These are phyloP conservation scores for Cenchrus fungigraminus DNA, from an alignment of 176 grass and related monocot genomes.

Conservation along the genomic window DNA sequence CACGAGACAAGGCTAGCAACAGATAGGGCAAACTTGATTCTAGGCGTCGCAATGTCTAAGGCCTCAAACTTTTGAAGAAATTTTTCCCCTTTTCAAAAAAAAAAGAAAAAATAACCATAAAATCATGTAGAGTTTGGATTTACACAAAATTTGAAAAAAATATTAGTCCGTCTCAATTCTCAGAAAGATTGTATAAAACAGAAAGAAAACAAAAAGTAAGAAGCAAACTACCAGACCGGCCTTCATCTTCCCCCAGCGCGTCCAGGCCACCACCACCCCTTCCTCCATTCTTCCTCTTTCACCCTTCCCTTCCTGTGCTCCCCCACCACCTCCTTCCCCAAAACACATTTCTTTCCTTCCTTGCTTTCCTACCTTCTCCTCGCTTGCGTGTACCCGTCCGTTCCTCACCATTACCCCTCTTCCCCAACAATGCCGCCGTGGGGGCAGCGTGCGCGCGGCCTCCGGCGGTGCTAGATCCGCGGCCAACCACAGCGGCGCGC, in stretches of 20 bases:
- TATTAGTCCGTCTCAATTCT: no score
- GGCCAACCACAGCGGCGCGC: neutral
- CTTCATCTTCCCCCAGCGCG: neutral
- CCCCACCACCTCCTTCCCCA: neutral
- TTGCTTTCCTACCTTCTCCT: conserved; percentile 33
- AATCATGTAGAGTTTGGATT: no score
- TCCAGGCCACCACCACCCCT: neutral
- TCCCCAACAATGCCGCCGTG: conserved; percentile 48
- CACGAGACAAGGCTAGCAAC: no score
- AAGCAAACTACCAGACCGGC: neutral
- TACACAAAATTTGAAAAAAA: no score
- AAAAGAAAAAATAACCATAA: no score
- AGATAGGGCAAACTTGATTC: neutral
- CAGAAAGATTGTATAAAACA: neutral
- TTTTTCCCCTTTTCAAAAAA: no score
- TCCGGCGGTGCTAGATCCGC: conserved; percentile 46
- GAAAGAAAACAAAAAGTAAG: neutral
- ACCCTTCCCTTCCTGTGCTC: neutral
- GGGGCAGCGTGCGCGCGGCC: conserved; percentile 26
- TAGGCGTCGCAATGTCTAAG: neutral
- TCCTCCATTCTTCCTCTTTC: neutral
- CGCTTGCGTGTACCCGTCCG: conserved; percentile 39
- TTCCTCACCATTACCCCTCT: conserved; percentile 2
- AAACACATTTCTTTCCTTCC: conserved; percentile 46
- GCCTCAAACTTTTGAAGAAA: neutral